Base-by-base conservation (phyloP, 805 yeast genomes). In the Saccharomycopsis oosterbeekiorum region DNA sequence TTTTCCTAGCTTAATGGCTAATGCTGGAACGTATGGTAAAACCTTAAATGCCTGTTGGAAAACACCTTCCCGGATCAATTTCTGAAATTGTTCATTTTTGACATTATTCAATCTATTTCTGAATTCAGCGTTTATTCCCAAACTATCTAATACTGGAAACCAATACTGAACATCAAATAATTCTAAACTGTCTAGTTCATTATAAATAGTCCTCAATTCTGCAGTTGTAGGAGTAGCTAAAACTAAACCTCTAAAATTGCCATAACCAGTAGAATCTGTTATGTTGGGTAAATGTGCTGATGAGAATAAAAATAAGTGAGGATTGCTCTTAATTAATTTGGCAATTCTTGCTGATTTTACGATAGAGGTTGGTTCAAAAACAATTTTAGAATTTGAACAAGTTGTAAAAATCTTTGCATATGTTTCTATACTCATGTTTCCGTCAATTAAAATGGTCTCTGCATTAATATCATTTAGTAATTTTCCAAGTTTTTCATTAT, bases 281-380 rank as follows among this genome's bases (percentile, higher is more conserved):
- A 56, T n/a, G 9, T 26, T 50, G 1, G 29, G 43, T 12, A 60
- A 29, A 39, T 56, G 59, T 17, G 19, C 37, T 47, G 80, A 64
- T 0, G 90, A 89, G 65, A 73, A 84, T 26, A 53, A 17, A 42
- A 59, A 62, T 4, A 21, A 15, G 4, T 34, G 11, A 21, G 64
- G 60, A 12, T 39, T n/a, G 17, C 24, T 41, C n/a, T 24, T 55
- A 42, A 64, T 64, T 10, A 56, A 58, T 10, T 56, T n/a, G 0
- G 82, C 77, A 2, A 87, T 65, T 60, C 78, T 75, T 0, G 71
- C 70, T 1, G 92, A 80, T 68, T 89, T 90, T 2, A 82, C 77
- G 1, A 75, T 76, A 1, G 94, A 85, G 0, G 97, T 90, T 3
- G 97, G 97, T 65, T 90, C 97, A 62, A 85, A 76, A 1, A 86